Evolutionary conservation across 352 stramenopile species (phyloP).

Genomic region (Blastocystis sp.): DNA sequence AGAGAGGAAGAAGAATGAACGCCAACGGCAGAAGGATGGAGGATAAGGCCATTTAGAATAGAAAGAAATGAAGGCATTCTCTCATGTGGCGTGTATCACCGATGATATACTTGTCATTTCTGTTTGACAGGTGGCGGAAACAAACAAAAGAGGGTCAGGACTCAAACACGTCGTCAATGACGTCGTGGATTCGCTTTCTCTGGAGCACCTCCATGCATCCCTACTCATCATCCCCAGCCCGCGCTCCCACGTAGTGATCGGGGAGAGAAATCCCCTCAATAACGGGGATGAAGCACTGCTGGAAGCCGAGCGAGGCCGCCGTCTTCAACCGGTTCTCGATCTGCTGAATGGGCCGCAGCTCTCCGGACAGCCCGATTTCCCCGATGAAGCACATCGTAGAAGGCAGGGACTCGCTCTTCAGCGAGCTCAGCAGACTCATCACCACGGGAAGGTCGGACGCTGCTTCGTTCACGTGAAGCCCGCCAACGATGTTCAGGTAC

Average conservation of each 20-base stretch:
- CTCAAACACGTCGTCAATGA: slow-evolving; percentile 57
- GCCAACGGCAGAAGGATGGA: not conserved
- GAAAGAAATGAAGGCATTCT: slow-evolving; percentile 30
- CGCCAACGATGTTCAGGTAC: slow-evolving; percentile 51
- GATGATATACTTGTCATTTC: slow-evolving; percentile 13
- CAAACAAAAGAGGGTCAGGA: not conserved
- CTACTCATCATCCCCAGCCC: not conserved
- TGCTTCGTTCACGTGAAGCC: slow-evolving; percentile 52
- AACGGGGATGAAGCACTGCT: slow-evolving; percentile 50
- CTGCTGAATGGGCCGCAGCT: slow-evolving; percentile 54
- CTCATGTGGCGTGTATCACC: not conserved
- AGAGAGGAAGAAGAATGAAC: not conserved
- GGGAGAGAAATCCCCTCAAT: slow-evolving; percentile 16
- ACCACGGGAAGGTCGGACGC: slow-evolving; percentile 51
- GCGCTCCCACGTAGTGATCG: slow-evolving; percentile 29
- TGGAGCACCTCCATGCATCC: slow-evolving; percentile 50
- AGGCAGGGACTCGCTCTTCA: slow-evolving; percentile 40
- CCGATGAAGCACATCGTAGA: slow-evolving; percentile 61
- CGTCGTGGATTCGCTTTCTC: slow-evolving; percentile 28
- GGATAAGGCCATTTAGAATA: not conserved
- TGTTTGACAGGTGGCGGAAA: not conserved
- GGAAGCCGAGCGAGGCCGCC: slow-evolving; percentile 45
- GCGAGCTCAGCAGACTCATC: slow-evolving; percentile 53
- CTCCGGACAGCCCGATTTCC: slow-evolving; percentile 60
- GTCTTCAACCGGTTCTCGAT: slow-evolving; percentile 56